These are phyloP conservation scores for Fusarium ramigenum DNA, from an alignment of 2,329 filamentous ascomycete genomes.

Conservation along the genomic window DNA sequence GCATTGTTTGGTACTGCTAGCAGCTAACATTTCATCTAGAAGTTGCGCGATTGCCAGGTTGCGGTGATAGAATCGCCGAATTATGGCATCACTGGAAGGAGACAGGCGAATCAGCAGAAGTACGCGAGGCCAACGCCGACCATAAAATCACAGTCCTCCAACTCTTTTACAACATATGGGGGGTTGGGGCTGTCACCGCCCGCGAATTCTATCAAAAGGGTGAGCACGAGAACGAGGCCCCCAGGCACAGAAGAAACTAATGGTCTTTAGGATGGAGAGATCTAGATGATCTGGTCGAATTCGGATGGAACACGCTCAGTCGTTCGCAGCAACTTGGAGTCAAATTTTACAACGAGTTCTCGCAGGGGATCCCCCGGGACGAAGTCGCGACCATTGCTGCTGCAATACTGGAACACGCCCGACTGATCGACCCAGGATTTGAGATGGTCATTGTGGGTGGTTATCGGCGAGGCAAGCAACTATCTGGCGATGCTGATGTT, in stretches of 20 bases:
- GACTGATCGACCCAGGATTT: constrained; percentile 64
- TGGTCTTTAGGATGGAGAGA: constrained; percentile 73
- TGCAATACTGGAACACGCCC: constrained; percentile 73
- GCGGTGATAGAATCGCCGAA: constrained; percentile 79
- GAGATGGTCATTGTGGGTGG: constrained; percentile 77
- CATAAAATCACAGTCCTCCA: constrained; percentile 70
- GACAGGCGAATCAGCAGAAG: constrained; percentile 69
- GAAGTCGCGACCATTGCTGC: constrained; percentile 78
- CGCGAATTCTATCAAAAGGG: constrained; percentile 79
- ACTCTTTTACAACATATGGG: constrained; percentile 87
- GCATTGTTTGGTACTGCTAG: not conserved
- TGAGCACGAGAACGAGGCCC: constrained; percentile 8
- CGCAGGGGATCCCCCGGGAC: constrained; percentile 71
- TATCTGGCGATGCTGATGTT: constrained; percentile 85
- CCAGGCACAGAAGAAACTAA: not conserved
- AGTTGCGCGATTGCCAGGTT: constrained; percentile 74
- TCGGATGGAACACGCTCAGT: constrained; percentile 78
- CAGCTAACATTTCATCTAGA: constrained; percentile 47
- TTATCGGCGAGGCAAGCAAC: constrained; percentile 79
- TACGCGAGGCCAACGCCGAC: constrained; percentile 70
- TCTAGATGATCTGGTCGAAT: constrained; percentile 85
- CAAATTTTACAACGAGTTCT: constrained; percentile 92
- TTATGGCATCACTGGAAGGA: constrained; percentile 79
- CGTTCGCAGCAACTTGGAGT: constrained; percentile 92
- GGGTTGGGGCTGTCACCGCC: constrained; percentile 85